Evolutionary conservation across 2,329 filamentous ascomycete genomes (phyloP), one percentile per base, ranked within the genome.

Genomic region (Sphaerulina vaccinii): DNA sequence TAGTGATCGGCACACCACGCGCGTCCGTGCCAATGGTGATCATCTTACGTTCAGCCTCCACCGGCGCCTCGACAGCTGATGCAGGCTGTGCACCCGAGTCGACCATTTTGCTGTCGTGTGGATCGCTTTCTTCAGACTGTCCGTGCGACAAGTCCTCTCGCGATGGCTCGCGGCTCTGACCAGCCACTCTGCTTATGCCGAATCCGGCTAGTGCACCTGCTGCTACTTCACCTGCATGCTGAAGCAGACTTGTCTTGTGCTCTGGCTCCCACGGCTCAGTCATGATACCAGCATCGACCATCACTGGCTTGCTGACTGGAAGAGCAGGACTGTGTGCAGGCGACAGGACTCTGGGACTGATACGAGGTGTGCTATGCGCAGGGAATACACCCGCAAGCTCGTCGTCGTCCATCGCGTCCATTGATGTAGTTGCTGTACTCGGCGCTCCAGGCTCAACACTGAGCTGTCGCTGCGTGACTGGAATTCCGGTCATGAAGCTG

Each of bases 231-330:
- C 57, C 63, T 16, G 66, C 62, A 24, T 56, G 55, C 5, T 65
- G 55, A 11, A 40, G 38, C 4, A 65, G 29, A 16, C 41, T 55
- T 15, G 45, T 40, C 52, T 57, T 52, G 18, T 46, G 52, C 45
- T 70, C 66, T 22, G 73, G 73, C 52, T 73, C 69, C 77, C 77
- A 80, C 19, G 79, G 74, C 44, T 85, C 82, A 6, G 82, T 85
- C 81, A 85, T 85, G 57, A 79, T 78, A 37, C 75, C 75, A 44
- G 79, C 78, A 64, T 85, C 81, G 24, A 84, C 77, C 80, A 83
- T 84, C 21, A 65, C 56, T 7, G 63, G 56, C 36, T 58, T 62
- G 11, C 27, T 32, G 27, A 7, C n/a, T 32, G 45, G n/a, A 18
- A 35, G 2, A 39, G 24, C 45, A 22, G 37, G 16, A 39, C 35